Percentiles rank a stretch among this genome's conserved stretches.
phyloP scores from a whole-genome alignment of 1,139 yeast genomes.

The Protomyces inouyei region DNA sequence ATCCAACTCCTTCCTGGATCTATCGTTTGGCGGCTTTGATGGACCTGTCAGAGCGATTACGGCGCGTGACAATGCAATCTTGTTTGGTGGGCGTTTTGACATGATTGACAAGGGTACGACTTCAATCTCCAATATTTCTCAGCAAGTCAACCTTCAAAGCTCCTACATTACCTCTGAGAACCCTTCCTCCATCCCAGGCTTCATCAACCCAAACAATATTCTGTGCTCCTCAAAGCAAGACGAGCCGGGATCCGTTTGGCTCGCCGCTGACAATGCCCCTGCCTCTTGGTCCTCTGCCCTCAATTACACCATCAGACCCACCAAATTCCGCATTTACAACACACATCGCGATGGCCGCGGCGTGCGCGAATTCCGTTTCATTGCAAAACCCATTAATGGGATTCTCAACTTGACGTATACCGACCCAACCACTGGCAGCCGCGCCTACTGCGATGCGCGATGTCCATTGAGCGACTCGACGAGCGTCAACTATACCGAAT shows the following conservation, averaged over 20 bases:
- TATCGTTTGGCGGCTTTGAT: slow-evolving; percentile 78
- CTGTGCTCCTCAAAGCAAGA: slow-evolving; percentile 53
- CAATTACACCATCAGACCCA: slow-evolving; percentile 59
- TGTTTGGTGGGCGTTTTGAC: slow-evolving; percentile 75
- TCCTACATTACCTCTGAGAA: slow-evolving; percentile 44
- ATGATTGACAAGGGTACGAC: slow-evolving; percentile 37
- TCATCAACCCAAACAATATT: slow-evolving; percentile 45
- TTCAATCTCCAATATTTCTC: slow-evolving; percentile 34
- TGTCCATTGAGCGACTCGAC: slow-evolving; percentile 59
- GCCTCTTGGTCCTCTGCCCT: slow-evolving; percentile 67
- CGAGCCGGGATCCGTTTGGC: slow-evolving; percentile 51
- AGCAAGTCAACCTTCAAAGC: slow-evolving; percentile 57
- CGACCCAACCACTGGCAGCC: slow-evolving; percentile 60
- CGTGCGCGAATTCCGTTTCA: slow-evolving; percentile 62
- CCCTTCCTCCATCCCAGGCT: slow-evolving; percentile 38
- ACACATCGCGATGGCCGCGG: slow-evolving; percentile 48
- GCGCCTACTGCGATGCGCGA: slow-evolving; percentile 67
- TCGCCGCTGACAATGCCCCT: slow-evolving; percentile 48
- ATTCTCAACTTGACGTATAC: slow-evolving; percentile 86
- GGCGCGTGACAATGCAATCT: slow-evolving; percentile 47
- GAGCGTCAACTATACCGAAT: slow-evolving; percentile 63
- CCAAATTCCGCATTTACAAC: slow-evolving; percentile 68
- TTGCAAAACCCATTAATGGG: slow-evolving; percentile 76
- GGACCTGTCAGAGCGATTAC: slow-evolving; percentile 61
- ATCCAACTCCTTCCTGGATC: slow-evolving; percentile 44